phyloP scores from a whole-genome alignment of 176 grass and related monocot species.

The Bonia amplexicaulis region DNA sequence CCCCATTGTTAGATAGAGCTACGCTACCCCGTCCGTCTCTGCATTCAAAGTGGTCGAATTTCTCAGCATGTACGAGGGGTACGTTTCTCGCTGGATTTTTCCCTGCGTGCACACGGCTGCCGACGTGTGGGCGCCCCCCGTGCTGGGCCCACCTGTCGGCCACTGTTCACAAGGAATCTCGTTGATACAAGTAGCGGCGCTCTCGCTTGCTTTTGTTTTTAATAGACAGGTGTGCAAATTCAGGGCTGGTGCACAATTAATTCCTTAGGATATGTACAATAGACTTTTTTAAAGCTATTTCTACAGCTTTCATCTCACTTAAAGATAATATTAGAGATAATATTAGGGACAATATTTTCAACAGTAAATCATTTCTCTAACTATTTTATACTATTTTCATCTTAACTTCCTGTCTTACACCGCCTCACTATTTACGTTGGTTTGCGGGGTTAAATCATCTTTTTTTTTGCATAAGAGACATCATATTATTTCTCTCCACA shows the following conservation, averaged over 20 bases:
- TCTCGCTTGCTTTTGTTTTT: not conserved
- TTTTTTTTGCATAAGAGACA: too few species aligned
- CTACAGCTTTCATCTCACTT: too few species aligned
- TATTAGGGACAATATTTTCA: too few species aligned
- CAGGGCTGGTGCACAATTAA: not conserved
- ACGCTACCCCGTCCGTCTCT: not conserved
- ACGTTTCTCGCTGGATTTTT: not conserved
- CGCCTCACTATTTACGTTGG: too few species aligned
- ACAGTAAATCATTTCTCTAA: too few species aligned
- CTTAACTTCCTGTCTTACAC: too few species aligned
- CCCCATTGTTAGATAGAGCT: conserved; percentile 22
- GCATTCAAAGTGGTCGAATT: conserved; percentile 21
- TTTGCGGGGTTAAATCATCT: too few species aligned
- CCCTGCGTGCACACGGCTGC: not conserved
- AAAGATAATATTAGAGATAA: too few species aligned
- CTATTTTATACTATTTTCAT: too few species aligned
- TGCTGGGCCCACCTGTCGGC: not conserved
- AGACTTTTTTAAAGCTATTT: too few species aligned
- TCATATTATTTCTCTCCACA: too few species aligned
- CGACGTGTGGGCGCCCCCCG: not conserved
- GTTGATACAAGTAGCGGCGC: too few species aligned
- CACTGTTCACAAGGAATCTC: not conserved
- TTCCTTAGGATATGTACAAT: not conserved
- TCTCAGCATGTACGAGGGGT: not conserved
- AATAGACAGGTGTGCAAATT: not conserved